A percentile compares a stretch with the other conserved stretches of the same genome.
phyloP scores from a whole-genome alignment of 495 filamentous ascomycete species.

The Tuber aestivum region DNA sequence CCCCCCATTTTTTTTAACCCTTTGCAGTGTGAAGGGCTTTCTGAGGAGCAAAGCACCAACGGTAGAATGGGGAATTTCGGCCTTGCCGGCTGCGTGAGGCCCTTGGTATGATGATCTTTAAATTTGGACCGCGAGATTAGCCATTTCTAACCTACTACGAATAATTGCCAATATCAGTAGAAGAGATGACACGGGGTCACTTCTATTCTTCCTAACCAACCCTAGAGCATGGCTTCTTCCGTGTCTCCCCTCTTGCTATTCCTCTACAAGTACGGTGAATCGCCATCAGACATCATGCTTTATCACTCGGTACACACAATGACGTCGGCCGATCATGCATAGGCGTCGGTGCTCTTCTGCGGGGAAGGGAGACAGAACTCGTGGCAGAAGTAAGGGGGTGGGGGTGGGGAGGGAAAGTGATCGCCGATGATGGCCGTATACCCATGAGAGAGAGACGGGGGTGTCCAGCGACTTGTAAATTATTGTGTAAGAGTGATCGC shows the following conservation, averaged over 20 bases:
- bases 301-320: neutral
- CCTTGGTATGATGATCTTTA: neutral
- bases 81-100: neutral
- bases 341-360: neutral
- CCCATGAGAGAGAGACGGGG: neutral
- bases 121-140: neutral
- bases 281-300: neutral
- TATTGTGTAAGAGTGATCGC: neutral
- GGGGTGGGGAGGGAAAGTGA: neutral
- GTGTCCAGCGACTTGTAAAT: neutral
- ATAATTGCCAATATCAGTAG: neutral
- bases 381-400: neutral
- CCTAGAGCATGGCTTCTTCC: neutral
- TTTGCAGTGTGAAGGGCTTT: neutral
- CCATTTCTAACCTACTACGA: neutral
- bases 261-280: neutral
- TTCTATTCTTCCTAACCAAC: neutral
- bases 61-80: neutral
- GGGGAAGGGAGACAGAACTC: neutral
- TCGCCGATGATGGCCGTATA: constrained; percentile 2
- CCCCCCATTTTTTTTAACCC: neutral
- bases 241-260: neutral
- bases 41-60: neutral
- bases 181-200: neutral
- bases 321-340: neutral